Evolutionary conservation across 305 asterid genomes (phyloP).

Genomic region (Stenogyne calaminthoides): DNA sequence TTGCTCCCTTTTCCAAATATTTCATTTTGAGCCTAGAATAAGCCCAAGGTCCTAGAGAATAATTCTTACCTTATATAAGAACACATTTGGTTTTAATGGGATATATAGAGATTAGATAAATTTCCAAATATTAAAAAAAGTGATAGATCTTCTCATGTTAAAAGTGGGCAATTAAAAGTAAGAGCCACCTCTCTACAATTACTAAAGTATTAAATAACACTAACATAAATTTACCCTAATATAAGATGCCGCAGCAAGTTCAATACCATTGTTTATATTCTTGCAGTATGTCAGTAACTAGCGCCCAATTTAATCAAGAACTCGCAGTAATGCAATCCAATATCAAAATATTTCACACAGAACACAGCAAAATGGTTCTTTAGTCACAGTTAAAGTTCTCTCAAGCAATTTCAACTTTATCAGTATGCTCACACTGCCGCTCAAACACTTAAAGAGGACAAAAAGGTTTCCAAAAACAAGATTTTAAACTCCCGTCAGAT

Average conservation of each 20-base stretch:
- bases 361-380: neutral
- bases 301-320: neutral
- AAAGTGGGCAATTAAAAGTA: neutral
- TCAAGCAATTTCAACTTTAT: slow-evolving; percentile 1
- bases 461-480: slow-evolving; percentile 9
- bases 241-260: neutral
- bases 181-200: neutral
- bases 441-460: slow-evolving; percentile 16
- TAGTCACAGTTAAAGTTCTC: neutral
- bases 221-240: neutral
- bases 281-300: neutral
- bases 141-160: neutral
- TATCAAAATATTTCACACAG: slow-evolving; percentile 8
- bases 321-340: neutral
- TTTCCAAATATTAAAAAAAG: neutral
- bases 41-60: neutral
- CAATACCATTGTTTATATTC: neutral
- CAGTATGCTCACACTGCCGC: neutral
- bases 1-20: neutral
- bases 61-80: neutral
- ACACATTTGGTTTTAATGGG: neutral
- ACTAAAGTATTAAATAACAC: neutral
- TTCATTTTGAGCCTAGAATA: neutral
- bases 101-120: neutral
- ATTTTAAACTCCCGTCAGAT: slow-evolving; percentile 30